Base-by-base conservation (phyloP, 202 grass and related monocot genomes). In the Saccharum hybrid region DNA sequence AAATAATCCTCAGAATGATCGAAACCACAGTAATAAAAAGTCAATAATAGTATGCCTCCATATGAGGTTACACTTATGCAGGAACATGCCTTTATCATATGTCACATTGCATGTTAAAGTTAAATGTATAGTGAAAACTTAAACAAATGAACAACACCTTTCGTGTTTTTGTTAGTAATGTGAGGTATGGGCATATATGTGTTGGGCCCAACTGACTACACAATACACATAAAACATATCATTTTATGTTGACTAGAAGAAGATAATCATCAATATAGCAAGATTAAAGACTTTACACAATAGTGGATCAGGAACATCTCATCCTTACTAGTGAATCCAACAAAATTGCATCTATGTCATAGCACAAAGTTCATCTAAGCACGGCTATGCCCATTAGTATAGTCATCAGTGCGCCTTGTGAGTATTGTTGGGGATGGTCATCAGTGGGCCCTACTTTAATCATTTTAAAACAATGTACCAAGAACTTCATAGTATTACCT, bases 401-500 rank as follows among this genome's bases (percentile, higher is more conserved):
- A 49, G 11, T 0, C 16, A 65, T 77, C 23, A 36, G 4, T 71
- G 19, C 22, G 5, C 16, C 26, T 13, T 71, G 9, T 19, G 11
- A 16, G 48, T 49, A 52, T 19, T 52, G 16, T 18, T 52, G 15
- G 49, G 15, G 16, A 7, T 19, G 28, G 28, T 28, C 28, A 28
- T 28, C 28, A 28, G 28, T 28, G 28, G 28, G 28, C 28, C 28
- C 28, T 28, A 28, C 1, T 28, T 28, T 28, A 28, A 34, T 56
- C 15, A 30, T 19, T 81, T 72, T 46, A 0, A 73, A 10, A 52
- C 28, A 69, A 86, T 68, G 74, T 2, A 36, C 8, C 2, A 81
- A 1, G 31, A 64, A 23, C 15, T 69, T 26, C n/a, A 72, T 23
- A 49, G 78, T 39, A 49, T 37, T 84, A 98, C 96, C 96, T 98